Evolutionary conservation across 257 asterid genomes (phyloP).

Genomic region (Petunia secreta): DNA sequence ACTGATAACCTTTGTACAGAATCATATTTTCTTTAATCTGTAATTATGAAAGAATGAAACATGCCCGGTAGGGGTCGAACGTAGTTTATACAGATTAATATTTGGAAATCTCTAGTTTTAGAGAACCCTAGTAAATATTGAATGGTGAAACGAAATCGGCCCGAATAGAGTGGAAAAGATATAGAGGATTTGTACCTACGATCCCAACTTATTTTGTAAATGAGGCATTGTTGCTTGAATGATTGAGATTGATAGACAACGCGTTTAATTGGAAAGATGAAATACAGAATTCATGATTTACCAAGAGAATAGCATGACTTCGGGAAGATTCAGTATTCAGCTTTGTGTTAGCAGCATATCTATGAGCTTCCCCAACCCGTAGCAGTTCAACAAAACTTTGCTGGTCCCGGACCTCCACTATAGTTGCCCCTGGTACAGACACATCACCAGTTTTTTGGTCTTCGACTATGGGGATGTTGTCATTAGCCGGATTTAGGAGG

Average conservation of each 20-base stretch:
- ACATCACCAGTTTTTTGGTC: slow-evolving; percentile 96
- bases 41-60: too few relatives aligned
- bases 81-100: too few relatives aligned
- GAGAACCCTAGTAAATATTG: not conserved
- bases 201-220: not conserved
- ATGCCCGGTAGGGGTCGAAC: too few relatives aligned
- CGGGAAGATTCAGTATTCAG: slow-evolving; percentile 99
- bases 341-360: slow-evolving; percentile 97
- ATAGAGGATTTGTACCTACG: not conserved
- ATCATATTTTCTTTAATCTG: not conserved
- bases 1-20: not conserved
- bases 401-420: slow-evolving; percentile 80
- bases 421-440: slow-evolving; percentile 96
- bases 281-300: slow-evolving; percentile 36
- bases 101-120: not conserved
- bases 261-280: not conserved
- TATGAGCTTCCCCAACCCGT: slow-evolving; percentile 94
- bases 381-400: slow-evolving; percentile 87
- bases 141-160: not conserved
- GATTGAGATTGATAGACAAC: not conserved
- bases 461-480: slow-evolving; percentile 92
- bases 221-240: not conserved
- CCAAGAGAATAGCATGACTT: slow-evolving; percentile 99
- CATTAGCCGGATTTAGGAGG: slow-evolving; percentile 88
- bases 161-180: not conserved